phyloP scores from a whole-genome alignment of 495 filamentous ascomycete genomes.

The Aspergillus campestris region DNA sequence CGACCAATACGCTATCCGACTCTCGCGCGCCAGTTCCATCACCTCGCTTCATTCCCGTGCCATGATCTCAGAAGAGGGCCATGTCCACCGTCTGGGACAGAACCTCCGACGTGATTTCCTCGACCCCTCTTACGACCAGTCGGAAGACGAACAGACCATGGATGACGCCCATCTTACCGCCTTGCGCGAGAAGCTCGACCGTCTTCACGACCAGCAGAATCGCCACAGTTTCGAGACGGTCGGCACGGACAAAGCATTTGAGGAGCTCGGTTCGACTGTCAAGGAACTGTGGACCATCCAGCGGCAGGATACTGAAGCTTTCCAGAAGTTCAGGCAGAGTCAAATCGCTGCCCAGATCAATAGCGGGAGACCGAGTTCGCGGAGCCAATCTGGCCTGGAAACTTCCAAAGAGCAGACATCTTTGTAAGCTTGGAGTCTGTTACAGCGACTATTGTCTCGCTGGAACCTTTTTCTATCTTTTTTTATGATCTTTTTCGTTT shows the following conservation, averaged over 20 bases:
- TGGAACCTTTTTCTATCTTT: background rate
- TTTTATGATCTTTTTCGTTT: too few species aligned
- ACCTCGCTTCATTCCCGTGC: slow-evolving; percentile 72
- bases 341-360: slow-evolving; percentile 61
- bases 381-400: background rate
- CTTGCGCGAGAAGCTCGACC: slow-evolving; percentile 55
- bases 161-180: slow-evolving; percentile 50
- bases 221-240: slow-evolving; percentile 44
- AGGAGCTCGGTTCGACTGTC: slow-evolving; percentile 48
- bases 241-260: slow-evolving; percentile 51
- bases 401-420: background rate
- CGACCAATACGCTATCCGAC: slow-evolving; percentile 36
- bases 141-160: slow-evolving; percentile 27
- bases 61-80: slow-evolving; percentile 81
- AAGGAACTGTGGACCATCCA: slow-evolving; percentile 44
- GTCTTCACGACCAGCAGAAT: slow-evolving; percentile 50
- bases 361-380: slow-evolving; percentile 16
- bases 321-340: slow-evolving; percentile 56
- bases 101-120: slow-evolving; percentile 66
- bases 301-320: slow-evolving; percentile 50
- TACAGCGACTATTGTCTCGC: slow-evolving; percentile 3
- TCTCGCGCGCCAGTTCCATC: slow-evolving; percentile 66
- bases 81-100: slow-evolving; percentile 76
- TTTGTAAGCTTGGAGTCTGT: background rate
- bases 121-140: slow-evolving; percentile 31